phyloP scores from a whole-genome alignment of 2,329 filamentous ascomycete species.

The Ophiosphaerella narmari region DNA sequence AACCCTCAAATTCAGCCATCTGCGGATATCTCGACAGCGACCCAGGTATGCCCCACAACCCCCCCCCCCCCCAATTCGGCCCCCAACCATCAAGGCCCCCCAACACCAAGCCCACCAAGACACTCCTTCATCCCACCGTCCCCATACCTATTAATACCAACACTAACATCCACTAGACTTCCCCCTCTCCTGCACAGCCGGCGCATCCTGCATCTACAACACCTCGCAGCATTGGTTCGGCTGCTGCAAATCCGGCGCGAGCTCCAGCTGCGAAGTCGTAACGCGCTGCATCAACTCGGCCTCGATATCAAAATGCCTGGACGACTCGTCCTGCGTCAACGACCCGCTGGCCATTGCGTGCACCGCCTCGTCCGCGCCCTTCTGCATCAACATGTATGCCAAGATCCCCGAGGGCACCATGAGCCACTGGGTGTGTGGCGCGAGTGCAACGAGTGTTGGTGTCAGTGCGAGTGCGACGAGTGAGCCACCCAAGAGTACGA shows the following conservation, averaged over 20 bases:
- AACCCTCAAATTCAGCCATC: constrained; percentile 3
- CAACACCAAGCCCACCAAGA: background rate
- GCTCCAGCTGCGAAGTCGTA: constrained; percentile 9
- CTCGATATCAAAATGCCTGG: constrained; percentile 9
- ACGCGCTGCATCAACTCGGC: constrained; percentile 19
- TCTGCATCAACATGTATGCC: constrained; percentile 15
- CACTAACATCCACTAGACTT: constrained; percentile 2
- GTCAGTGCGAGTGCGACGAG: constrained; percentile 7
- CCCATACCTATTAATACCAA: background rate
- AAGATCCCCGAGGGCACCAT: constrained; percentile 3
- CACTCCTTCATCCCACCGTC: background rate
- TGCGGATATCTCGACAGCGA: constrained; percentile 22
- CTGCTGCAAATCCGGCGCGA: constrained; percentile 18
- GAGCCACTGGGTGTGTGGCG: constrained; percentile 18
- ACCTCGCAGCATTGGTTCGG: constrained; percentile 18
- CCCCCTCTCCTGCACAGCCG: constrained; percentile 15
- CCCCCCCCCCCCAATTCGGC: background rate
- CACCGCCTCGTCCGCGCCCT: constrained; percentile 9
- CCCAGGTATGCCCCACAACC: constrained; percentile 9
- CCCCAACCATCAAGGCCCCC: background rate
- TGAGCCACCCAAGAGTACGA: background rate
- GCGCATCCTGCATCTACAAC: constrained; percentile 15
- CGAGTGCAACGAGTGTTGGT: constrained; percentile 6
- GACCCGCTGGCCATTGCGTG: constrained; percentile 12
- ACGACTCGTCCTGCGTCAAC: constrained; percentile 13